Evolutionary conservation across 1,284 basidiomycete species (phyloP), one percentile per base, ranked within the genome.

Genomic region (Ceratobasidium sp.): DNA sequence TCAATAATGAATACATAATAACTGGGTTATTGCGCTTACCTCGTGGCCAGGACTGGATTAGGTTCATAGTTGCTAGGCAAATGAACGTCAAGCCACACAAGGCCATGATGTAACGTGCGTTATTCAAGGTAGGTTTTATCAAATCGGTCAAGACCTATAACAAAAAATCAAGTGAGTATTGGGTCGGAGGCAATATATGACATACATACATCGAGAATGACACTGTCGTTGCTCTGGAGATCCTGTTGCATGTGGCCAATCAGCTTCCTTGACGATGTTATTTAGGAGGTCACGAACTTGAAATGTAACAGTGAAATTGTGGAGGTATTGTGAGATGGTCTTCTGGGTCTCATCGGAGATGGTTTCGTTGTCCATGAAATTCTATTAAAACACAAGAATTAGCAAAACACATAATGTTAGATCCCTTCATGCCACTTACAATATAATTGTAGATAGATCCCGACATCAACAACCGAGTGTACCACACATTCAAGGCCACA

Each of bases 21-120:
- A 30, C 3, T 7, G 7, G 13, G 47, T 2, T 28, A 44, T 2
- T 2, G 7, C 1, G 21, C 44, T 32, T 55, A 41, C 67, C 67
- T 32, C 67, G 50, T 14, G 67, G 67, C 67, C 67, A 70, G 8
- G 67, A 54, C 46, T 71, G 69, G 18, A 71, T 71, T 5, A 71
- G 38, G 21, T 71, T 71, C 28, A 71, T 14, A 11, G 50, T 71
- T 2, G 69, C 69, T 21, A 71, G 30, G 46, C 30, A 71, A 38
- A 61, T 71, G 47, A 71, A 61, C 0, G 69, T 71, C 26, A 55
- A 9, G 16, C 69, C 69, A 16, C 69, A 59, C 46, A 71, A 16
- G 0, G 21, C 69, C 47, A 44, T 61, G 9, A 71, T 61, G 26
- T 71, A 71, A 14, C 57, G 69, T 9, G 69, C 57, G 21, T 71